Conservation (phyloP, 495 filamentous ascomycete genomes). For the Annulohypoxylon maeteangense region DNA sequence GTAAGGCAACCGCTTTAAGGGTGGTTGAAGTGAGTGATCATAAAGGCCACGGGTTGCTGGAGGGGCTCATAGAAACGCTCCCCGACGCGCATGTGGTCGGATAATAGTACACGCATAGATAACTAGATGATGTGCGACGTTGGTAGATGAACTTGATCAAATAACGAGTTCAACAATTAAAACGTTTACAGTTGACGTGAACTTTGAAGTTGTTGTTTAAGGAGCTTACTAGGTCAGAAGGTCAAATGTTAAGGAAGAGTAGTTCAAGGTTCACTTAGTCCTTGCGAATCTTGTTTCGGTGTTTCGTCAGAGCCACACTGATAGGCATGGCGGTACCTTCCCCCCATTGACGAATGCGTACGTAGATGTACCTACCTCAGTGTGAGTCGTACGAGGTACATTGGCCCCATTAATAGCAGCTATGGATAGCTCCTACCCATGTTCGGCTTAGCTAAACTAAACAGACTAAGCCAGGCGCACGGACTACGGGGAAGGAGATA, state of each 20-base stretch:
- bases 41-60: background rate
- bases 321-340: slow-evolving; percentile 2
- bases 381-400: background rate
- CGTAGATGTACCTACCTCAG: slow-evolving; percentile 6
- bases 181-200: slow-evolving; percentile 20
- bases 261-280: background rate
- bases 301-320: slow-evolving; percentile 13
- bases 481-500: slow-evolving; percentile 1
- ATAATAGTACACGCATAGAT: slow-evolving; percentile 5
- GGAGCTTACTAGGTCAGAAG: background rate
- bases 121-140: slow-evolving; percentile 10
- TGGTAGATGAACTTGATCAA: background rate
- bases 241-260: background rate
- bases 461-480: slow-evolving; percentile 3
- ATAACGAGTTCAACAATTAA: background rate
- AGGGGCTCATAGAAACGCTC: slow-evolving; percentile 7
- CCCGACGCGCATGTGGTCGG: slow-evolving; percentile 17
- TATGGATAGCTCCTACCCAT: slow-evolving; percentile 5
- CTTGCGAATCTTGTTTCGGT: slow-evolving; percentile 11
- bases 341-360: slow-evolving; percentile 6
- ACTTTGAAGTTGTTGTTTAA: background rate
- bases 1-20: slow-evolving; percentile 24
- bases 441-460: slow-evolving; percentile 18
- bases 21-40: slow-evolving; percentile 23
- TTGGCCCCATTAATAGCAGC: background rate